These are phyloP conservation scores for Prunus dulcis DNA, from an alignment of 306 rosid genomes.

Conservation along the genomic window DNA sequence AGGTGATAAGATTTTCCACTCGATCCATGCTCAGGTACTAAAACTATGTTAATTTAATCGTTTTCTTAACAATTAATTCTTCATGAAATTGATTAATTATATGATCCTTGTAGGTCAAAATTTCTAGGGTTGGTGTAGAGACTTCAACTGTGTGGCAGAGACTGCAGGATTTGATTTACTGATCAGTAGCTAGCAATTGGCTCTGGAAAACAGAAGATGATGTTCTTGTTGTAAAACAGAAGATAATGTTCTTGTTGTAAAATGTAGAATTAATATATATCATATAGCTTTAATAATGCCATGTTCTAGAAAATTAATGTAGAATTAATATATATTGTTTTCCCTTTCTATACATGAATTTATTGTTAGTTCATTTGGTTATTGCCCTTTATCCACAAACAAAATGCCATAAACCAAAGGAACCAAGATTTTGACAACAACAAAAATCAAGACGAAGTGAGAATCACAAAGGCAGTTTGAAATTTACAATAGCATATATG, in stretches of 20 bases:
- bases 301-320: no score
- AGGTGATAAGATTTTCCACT: slow-evolving; percentile 47
- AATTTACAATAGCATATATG: no score
- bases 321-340: no score
- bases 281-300: no score
- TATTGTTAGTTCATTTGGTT: no score
- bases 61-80: not conserved
- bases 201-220: not conserved
- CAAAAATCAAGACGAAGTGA: no score
- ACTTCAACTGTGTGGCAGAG: slow-evolving; percentile 50
- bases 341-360: no score
- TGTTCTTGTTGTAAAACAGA: not conserved
- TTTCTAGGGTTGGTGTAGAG: slow-evolving; percentile 65
- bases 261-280: not conserved
- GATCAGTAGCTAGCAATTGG: not conserved
- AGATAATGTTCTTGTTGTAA: not conserved
- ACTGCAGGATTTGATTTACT: slow-evolving; percentile 38
- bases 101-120: slow-evolving; percentile 43
- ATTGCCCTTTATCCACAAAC: no score
- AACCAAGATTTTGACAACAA: no score
- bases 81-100: not conserved
- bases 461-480: no score
- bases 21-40: slow-evolving; percentile 61
- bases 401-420: no score
- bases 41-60: not conserved